phyloP scores from a whole-genome alignment of 2,329 filamentous ascomycete genomes.

The Trichothecium roseum region DNA sequence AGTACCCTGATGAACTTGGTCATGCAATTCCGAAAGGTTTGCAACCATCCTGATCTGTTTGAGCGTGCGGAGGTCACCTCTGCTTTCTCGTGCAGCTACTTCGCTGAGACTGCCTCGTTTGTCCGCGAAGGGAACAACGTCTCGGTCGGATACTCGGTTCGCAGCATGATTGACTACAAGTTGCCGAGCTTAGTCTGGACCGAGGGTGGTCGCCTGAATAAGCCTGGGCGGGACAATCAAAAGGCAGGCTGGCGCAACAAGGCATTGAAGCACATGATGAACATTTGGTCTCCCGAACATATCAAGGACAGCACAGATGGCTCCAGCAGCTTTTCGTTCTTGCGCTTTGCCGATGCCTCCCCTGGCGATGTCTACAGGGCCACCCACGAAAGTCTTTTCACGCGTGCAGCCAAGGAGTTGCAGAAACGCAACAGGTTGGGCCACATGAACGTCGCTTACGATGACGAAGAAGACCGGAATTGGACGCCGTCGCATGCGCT shows the following conservation, averaged over 20 bases:
- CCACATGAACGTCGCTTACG: slow-evolving; percentile 59
- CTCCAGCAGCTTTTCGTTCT: slow-evolving; percentile 71
- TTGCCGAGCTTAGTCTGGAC: slow-evolving; percentile 75
- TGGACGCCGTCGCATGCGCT: slow-evolving; percentile 68
- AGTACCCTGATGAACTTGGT: slow-evolving; percentile 98
- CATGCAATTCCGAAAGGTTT: slow-evolving; percentile 99
- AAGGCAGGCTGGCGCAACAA: slow-evolving; percentile 71
- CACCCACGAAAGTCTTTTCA: slow-evolving; percentile 60
- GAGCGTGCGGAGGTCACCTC: slow-evolving; percentile 88
- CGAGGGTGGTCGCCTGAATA: slow-evolving; percentile 65
- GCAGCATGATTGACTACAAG: slow-evolving; percentile 75
- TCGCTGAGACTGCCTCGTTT: slow-evolving; percentile 92
- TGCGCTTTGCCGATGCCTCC: slow-evolving; percentile 76
- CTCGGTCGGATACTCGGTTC: slow-evolving; percentile 75
- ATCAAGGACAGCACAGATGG: slow-evolving; percentile 53
- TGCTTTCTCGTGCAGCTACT: slow-evolving; percentile 73
- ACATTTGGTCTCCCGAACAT: slow-evolving; percentile 78
- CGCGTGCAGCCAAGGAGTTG: slow-evolving; percentile 56
- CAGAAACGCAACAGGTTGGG: slow-evolving; percentile 49
- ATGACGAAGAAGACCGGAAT: slow-evolving; percentile 48
- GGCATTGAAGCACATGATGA: slow-evolving; percentile 73
- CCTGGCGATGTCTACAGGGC: slow-evolving; percentile 60
- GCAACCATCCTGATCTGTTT: slow-evolving; percentile 95
- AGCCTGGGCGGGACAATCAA: slow-evolving; percentile 62
- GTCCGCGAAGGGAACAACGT: slow-evolving; percentile 77